phyloP scores from a whole-genome alignment of 192 early-diverging fungal genomes.

The Gamsiella multidivaricata region DNA sequence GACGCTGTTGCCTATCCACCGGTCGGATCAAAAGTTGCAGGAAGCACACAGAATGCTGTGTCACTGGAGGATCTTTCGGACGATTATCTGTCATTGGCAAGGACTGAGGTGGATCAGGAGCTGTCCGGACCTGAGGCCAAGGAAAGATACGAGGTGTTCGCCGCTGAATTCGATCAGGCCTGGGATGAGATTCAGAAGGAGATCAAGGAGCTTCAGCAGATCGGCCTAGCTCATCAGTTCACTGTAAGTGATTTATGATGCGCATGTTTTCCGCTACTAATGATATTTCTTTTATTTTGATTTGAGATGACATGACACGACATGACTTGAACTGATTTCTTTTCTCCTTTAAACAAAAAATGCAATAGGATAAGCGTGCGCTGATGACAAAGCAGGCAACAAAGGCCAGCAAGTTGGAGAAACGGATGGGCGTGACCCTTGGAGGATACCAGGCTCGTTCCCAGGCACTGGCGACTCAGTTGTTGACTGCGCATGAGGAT shows the following conservation, averaged over 20 bases:
- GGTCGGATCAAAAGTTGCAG: conserved; percentile 65
- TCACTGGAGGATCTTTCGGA: conserved; percentile 66
- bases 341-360: neutral
- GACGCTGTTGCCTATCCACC: conserved; percentile 82
- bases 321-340: too few relatives aligned
- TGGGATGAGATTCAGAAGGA: conserved; percentile 42
- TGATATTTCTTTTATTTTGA: neutral
- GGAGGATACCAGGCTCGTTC: conserved; percentile 88
- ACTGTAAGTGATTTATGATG: conserved; percentile 16
- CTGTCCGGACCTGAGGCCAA: conserved; percentile 53
- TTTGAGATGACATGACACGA: neutral
- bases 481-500: conserved; percentile 66
- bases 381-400: conserved; percentile 79
- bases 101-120: conserved; percentile 49
- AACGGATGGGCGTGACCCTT: conserved; percentile 78
- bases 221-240: conserved; percentile 24
- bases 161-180: conserved; percentile 35
- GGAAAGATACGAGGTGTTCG: conserved; percentile 33
- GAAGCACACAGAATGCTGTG: conserved; percentile 32
- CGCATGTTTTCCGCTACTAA: neutral
- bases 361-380: conserved; percentile 64
- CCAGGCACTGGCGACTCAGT: conserved; percentile 69
- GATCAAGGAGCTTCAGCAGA: conserved; percentile 4
- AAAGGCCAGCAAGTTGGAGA: conserved; percentile 87
- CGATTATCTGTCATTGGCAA: conserved; percentile 67